These are phyloP conservation scores for Marasmius oreades DNA, from an alignment of 1,284 basidiomycete genomes.

Conservation along the genomic window DNA sequence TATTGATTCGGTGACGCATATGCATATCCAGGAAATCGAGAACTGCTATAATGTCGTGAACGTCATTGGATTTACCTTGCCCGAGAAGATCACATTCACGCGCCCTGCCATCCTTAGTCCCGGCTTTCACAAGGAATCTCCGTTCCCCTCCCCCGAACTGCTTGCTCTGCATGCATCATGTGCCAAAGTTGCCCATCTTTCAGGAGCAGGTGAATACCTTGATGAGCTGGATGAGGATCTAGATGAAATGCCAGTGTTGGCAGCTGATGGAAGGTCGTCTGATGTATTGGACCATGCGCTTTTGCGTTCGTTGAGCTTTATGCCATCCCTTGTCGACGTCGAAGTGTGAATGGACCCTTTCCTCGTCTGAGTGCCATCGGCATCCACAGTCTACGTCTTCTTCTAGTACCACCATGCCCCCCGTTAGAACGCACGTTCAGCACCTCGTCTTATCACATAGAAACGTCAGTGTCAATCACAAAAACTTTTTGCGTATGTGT, in stretches of 20 bases:
- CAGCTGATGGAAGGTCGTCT: too few species aligned
- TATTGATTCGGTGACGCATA: too few species aligned
- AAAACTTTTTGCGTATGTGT: too few species aligned
- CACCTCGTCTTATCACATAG: too few species aligned
- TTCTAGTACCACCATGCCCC: too few species aligned
- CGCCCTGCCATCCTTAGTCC: background rate
- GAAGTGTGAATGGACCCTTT: background rate
- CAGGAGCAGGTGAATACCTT: slow-evolving; percentile 30
- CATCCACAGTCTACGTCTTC: too few species aligned
- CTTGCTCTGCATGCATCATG: slow-evolving; percentile 23
- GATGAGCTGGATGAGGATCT: slow-evolving; percentile 15
- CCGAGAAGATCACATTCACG: background rate
- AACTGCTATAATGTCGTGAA: background rate
- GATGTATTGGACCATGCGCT: slow-evolving; percentile 5
- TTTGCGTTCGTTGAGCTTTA: background rate
- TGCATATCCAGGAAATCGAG: background rate
- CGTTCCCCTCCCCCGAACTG: slow-evolving; percentile 15
- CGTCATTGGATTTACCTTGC: too few species aligned
- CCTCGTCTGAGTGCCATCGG: too few species aligned
- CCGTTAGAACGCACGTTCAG: too few species aligned
- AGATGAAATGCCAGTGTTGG: slow-evolving; percentile 1
- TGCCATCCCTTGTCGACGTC: too few species aligned
- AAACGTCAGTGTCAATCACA: too few species aligned
- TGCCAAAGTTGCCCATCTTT: slow-evolving; percentile 27
- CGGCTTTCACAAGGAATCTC: slow-evolving; percentile 7